Base-by-base conservation (phyloP, 2,329 filamentous ascomycete genomes). In the Atkinsonella texensis region DNA sequence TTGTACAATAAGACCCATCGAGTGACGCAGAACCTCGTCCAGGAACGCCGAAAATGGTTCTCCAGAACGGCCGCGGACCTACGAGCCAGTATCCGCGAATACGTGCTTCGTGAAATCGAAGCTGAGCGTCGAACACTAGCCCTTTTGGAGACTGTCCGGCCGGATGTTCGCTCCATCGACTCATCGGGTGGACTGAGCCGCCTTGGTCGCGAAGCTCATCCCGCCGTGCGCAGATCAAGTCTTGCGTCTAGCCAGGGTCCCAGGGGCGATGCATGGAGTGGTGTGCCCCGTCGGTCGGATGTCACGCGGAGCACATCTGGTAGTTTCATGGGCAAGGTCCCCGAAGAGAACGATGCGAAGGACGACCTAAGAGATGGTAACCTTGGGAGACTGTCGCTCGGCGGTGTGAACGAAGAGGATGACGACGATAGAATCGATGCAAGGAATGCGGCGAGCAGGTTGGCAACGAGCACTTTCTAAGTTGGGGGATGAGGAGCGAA, bases 211-310 rank as follows among this genome's bases (percentile, higher is more conserved):
- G 93, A 98, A 69, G 74, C 86, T 15, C 89, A 95, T 65, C 91
- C 93, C 2, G 71, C 83, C 5, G 67, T 73, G 54, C 81, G 93
- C 51, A 82, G 91, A 55, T 70, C 84, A 28, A 91, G 82, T 67
- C 70, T 96, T 58, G 87, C 87, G 15, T 87, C 87, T 46, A 93
- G 87, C 61, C 93, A 98, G 69, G 93, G 93, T 0, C 91, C 93
- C 48, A 95, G 95, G 71, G 93, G 93, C n/a, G 93, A 98, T 67
- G 85, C 93, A 15, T 98, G 93, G 93, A 95, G 89, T 61, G 93
- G 93, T 53, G 89, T 96, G 31, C 88, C 90, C 38, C 80, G 93
- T 55, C 80, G 87, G 51, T 82, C 84, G 32, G 88, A 95, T 60
- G 84, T 83, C n/a, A 70, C 89, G 62, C 79, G 89, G 60, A 90